These are phyloP conservation scores for Lasiodiplodia theobromae DNA, from an alignment of 2,329 filamentous ascomycete species.

Conservation along the genomic window DNA sequence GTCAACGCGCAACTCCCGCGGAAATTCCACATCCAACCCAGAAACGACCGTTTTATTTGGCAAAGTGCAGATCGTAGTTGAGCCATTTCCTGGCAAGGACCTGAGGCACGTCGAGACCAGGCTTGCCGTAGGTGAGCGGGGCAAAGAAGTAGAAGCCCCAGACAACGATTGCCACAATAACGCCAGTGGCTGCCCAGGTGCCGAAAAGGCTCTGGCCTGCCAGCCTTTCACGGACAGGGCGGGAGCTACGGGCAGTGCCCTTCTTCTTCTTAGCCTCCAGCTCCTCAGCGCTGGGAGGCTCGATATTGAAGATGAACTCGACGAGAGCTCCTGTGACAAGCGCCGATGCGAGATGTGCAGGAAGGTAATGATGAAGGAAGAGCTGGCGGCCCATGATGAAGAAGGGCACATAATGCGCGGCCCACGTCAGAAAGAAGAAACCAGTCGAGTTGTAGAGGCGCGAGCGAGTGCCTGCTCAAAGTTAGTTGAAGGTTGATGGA, in stretches of 20 bases:
- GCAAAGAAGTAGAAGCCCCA: conserved; percentile 93
- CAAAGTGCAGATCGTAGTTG: conserved; percentile 97
- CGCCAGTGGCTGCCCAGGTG: conserved; percentile 78
- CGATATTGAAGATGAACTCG: conserved; percentile 95
- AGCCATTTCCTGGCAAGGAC: conserved; percentile 92
- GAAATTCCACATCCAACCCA: background rate
- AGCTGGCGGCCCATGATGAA: conserved; percentile 98
- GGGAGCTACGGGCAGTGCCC: conserved; percentile 39
- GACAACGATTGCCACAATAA: conserved; percentile 72
- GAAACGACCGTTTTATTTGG: conserved; percentile 72
- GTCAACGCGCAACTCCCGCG: conserved; percentile 7
- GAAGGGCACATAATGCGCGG: conserved; percentile 96
- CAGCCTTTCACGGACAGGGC: conserved; percentile 83
- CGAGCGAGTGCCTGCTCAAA: conserved; percentile 75
- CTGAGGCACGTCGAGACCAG: conserved; percentile 79
- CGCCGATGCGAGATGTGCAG: conserved; percentile 88
- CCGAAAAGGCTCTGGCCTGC: conserved; percentile 77
- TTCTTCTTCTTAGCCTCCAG: conserved; percentile 46
- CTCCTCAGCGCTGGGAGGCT: conserved; percentile 61
- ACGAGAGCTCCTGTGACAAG: conserved; percentile 90
- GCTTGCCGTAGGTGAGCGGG: conserved; percentile 93
- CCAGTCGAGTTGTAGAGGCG: conserved; percentile 98
- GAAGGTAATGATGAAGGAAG: conserved; percentile 97
- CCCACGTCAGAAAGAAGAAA: conserved; percentile 99
- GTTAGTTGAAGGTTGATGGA: conserved; percentile 31